Evolutionary conservation across 805 yeast genomes (phyloP).

Genomic region (Myxozyma neglecta): DNA sequence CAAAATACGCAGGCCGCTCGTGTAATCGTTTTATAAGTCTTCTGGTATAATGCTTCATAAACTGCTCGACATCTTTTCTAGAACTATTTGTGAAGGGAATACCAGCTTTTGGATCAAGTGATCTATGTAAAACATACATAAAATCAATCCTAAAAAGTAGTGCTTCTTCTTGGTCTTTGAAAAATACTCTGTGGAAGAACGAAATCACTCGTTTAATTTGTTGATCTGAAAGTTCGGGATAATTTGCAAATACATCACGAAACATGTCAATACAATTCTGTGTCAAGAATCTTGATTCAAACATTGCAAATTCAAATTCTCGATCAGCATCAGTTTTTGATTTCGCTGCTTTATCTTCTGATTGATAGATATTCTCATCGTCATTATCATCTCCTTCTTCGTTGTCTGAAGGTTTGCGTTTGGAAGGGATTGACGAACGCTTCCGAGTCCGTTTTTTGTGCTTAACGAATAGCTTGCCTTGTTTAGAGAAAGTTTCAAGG

Average conservation of each 20-base stretch:
- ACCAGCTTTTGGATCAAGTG: conserved; percentile 51
- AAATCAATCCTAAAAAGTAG: conserved; percentile 71
- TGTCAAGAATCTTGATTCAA: conserved; percentile 51
- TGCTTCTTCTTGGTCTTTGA: conserved; percentile 58
- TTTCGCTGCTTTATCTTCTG: conserved; percentile 29
- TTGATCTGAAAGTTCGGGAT: conserved; percentile 58
- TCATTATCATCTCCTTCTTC: conserved; percentile 40
- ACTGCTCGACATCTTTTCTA: conserved; percentile 62
- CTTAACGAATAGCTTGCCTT: conserved; percentile 54
- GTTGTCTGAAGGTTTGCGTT: conserved; percentile 10
- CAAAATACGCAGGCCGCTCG: conserved; percentile 54
- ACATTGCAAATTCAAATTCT: conserved; percentile 48
- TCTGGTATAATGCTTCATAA: conserved; percentile 65
- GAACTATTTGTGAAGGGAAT: conserved; percentile 47
- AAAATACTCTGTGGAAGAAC: conserved; percentile 70
- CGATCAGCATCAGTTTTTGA: conserved; percentile 44
- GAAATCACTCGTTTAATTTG: conserved; percentile 64
- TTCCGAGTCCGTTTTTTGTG: conserved; percentile 40
- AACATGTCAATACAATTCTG: conserved; percentile 66
- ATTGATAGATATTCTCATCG: conserved; percentile 41
- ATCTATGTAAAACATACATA: conserved; percentile 55
- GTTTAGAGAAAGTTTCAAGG: conserved; percentile 63
- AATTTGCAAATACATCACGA: conserved; percentile 59
- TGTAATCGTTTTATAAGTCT: conserved; percentile 51
- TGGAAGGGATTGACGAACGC: neutral